These are phyloP conservation scores for Penicillium sp. DNA, from an alignment of 2,329 filamentous ascomycete genomes.

Conservation along the genomic window DNA sequence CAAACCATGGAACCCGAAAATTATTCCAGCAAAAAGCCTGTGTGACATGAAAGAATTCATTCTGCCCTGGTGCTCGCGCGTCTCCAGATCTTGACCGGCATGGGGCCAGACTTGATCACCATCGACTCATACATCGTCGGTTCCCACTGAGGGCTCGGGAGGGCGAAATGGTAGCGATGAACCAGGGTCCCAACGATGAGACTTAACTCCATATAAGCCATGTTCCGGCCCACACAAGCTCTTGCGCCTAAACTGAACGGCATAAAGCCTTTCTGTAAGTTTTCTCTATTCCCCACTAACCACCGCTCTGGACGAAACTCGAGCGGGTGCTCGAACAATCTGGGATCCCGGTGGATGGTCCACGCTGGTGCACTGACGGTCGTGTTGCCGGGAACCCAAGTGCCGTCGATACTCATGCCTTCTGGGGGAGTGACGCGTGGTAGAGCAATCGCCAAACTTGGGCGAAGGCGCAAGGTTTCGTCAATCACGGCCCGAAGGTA, in stretches of 20 bases:
- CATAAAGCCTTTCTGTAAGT: not conserved
- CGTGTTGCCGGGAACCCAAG: not conserved
- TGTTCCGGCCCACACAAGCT: conserved; percentile 24
- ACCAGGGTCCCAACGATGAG: conserved; percentile 18
- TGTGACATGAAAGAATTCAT: not conserved
- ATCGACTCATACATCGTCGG: not conserved
- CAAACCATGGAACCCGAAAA: not conserved
- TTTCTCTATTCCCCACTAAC: conserved; percentile 2
- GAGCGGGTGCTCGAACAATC: conserved; percentile 1
- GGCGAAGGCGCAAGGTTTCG: conserved; percentile 32
- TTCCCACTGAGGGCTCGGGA: not conserved
- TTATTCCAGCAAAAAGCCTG: not conserved
- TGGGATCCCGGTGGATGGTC: not conserved
- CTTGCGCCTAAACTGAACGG: conserved; percentile 23
- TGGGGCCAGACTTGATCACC: not conserved
- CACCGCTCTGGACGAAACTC: conserved; percentile 8
- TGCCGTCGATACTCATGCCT: not conserved
- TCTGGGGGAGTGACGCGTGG: conserved; percentile 6
- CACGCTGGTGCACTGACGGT: not conserved
- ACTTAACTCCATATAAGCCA: conserved; percentile 24
- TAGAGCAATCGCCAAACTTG: not conserved
- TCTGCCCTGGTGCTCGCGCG: not conserved
- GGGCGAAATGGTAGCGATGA: conserved; percentile 10
- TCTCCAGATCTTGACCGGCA: not conserved
- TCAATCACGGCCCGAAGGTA: conserved; percentile 55